Evolutionary conservation across 768 basidiomycete species (phyloP), one percentile per base, ranked within the genome.

Genomic region (Podaxis sp.): DNA sequence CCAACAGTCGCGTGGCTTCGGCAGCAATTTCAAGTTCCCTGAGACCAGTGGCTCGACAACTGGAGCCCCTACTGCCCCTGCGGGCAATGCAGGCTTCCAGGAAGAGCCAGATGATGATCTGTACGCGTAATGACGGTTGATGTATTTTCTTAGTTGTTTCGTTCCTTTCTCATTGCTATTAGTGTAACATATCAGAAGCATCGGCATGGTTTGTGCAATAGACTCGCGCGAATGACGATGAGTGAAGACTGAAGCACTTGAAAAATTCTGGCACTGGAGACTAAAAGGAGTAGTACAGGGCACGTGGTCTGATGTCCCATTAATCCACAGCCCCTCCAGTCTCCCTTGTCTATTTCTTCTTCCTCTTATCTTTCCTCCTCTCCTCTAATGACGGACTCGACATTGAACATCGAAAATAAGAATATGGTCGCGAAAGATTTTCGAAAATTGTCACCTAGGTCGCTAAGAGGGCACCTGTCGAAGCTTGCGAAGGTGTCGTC

Each of bases 11-110:
- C 88, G 93, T 70, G 89, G 89, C 48, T 95, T 97, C 70, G 95
- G 96, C 51, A 90, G 89, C 77, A 90, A 86, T 73, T 99, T 99
- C 88, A 95, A 93, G 82, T 99, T 99, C 94, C 97, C 97, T 32
- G 95, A 95, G 67, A 82, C 85, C 55, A 76, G 69, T 14, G 73
- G 74, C 27, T 65, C 76, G 50, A 68, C 75, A 28, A 70, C 73
- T 38, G 76, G 77, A 10, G 75, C 80, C 6, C 73, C 81, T n/a
- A 72, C 76, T 16, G 67, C 81, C 3, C 62, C 73, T 13, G 65
- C 77, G 27, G 83, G 85, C 54, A 93, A 94, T 62, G 76, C 88
- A 37, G 89, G 86, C 23, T 94, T 94, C 77, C 81, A 86, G 37
- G 93, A 95, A 62, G 94, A 97, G 7, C 87, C 84, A 59, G 95